Percentiles rank a stretch among this genome's conserved stretches.
These are phyloP conservation scores for Luffa acutangula DNA, from an alignment of 306 rosid genomes.

Conservation along the genomic window DNA sequence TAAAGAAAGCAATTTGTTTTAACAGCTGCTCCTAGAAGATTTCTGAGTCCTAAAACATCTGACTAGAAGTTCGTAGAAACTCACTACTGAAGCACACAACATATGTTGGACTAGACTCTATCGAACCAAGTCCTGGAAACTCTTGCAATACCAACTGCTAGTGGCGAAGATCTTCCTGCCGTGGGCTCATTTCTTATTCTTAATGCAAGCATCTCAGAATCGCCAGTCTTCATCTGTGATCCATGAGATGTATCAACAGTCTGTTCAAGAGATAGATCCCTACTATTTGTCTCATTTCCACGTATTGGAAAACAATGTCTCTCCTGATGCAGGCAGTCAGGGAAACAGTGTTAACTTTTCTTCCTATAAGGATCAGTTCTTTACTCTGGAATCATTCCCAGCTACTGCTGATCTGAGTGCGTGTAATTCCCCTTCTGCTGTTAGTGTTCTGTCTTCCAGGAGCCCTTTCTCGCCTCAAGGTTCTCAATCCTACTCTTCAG, in stretches of 20 bases:
- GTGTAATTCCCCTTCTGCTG: constrained; percentile 66
- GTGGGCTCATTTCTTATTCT: constrained; percentile 8
- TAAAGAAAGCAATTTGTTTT: background rate
- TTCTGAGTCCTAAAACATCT: background rate
- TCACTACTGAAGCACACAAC: background rate
- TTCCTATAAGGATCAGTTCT: constrained; percentile 36
- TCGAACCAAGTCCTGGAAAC: background rate
- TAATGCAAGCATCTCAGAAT: constrained; percentile 55
- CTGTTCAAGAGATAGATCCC: constrained; percentile 32
- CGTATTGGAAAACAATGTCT: constrained; percentile 35
- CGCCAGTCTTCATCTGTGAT: constrained; percentile 26
- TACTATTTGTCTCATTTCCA: constrained; percentile 30
- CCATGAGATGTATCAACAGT: constrained; percentile 38
- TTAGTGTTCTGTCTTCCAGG: constrained; percentile 57
- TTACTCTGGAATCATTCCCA: constrained; percentile 68
- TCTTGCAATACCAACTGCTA: background rate
- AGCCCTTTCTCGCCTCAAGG: constrained; percentile 62
- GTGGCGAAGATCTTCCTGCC: background rate
- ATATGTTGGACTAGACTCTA: background rate
- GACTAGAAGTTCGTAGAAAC: background rate
- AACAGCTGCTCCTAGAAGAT: background rate
- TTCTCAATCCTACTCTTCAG: constrained; percentile 58
- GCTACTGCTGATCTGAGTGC: constrained; percentile 16
- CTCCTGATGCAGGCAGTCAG: constrained; percentile 38
- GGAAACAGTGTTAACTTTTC: constrained; percentile 49